These are phyloP conservation scores for Protea cynaroides DNA, from an alignment of 164 flowering plant species.

Conservation along the genomic window DNA sequence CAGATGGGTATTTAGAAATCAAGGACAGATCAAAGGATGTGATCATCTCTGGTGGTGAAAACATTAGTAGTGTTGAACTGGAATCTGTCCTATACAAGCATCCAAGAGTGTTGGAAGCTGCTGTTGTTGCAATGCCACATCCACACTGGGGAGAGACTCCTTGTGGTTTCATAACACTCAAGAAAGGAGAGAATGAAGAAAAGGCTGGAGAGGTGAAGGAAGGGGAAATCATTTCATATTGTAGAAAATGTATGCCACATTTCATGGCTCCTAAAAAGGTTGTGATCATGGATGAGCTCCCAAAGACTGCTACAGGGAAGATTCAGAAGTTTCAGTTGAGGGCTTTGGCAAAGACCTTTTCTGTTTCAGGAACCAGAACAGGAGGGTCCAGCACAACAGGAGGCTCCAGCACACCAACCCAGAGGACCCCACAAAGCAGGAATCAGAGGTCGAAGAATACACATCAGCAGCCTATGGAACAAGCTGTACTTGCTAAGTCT, in stretches of 20 bases:
- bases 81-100: constrained; percentile 51
- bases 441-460: background rate
- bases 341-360: constrained; percentile 31
- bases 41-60: constrained; percentile 92
- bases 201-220: constrained; percentile 13
- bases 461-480: constrained; percentile 9
- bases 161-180: constrained; percentile 59
- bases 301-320: constrained; percentile 66
- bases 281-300: constrained; percentile 45
- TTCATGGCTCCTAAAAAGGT: constrained; percentile 80
- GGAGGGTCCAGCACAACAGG: too few species aligned
- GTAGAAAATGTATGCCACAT: constrained; percentile 48
- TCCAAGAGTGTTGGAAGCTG: constrained; percentile 60
- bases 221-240: constrained; percentile 40
- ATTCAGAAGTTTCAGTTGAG: constrained; percentile 51
- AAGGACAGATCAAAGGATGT: constrained; percentile 86
- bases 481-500: constrained; percentile 24
- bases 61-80: constrained; percentile 83
- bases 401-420: background rate
- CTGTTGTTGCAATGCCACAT: constrained; percentile 90
- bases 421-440: constrained; percentile 8
- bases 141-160: constrained; percentile 81
- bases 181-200: constrained; percentile 2
- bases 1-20: constrained; percentile 82
- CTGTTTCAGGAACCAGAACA: constrained; percentile 3